Evolutionary conservation across 2,329 filamentous ascomycete genomes (phyloP).

Genomic region (Botryotinia globosa): DNA sequence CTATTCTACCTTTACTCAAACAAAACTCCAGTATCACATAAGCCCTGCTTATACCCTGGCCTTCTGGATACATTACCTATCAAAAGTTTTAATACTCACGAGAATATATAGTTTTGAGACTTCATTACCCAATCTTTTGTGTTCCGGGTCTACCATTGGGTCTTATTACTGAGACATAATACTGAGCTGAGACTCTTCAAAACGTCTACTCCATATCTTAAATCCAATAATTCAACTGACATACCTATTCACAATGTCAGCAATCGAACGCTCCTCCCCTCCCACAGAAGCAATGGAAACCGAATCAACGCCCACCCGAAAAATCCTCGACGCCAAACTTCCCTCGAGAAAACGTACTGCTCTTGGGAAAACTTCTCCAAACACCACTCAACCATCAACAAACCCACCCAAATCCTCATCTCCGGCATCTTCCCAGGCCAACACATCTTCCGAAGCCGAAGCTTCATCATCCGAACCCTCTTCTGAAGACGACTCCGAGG

Average conservation of each 20-base stretch:
- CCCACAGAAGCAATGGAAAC: slow-evolving; percentile 7
- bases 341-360: slow-evolving; percentile 3
- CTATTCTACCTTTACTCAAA: background rate
- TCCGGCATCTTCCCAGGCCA: background rate
- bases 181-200: background rate
- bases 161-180: background rate
- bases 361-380: slow-evolving; percentile 1
- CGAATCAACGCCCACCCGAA: background rate
- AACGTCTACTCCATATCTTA: background rate
- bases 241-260: slow-evolving; percentile 10
- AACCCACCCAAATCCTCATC: background rate
- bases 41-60: background rate
- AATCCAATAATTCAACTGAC: background rate
- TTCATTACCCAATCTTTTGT: background rate
- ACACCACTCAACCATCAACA: background rate
- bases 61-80: slow-evolving; percentile 5
- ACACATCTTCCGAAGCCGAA: slow-evolving; percentile 6
- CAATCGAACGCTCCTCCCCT: background rate
- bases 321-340: slow-evolving; percentile 7
- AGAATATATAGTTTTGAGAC: slow-evolving; percentile 4
- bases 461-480: background rate
- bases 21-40: background rate
- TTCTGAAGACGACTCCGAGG: slow-evolving; percentile 1
- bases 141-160: background rate
- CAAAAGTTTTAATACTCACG: background rate